phyloP scores from a whole-genome alignment of 352 stramenopile species.

The Thraustochytrium sp. region DNA sequence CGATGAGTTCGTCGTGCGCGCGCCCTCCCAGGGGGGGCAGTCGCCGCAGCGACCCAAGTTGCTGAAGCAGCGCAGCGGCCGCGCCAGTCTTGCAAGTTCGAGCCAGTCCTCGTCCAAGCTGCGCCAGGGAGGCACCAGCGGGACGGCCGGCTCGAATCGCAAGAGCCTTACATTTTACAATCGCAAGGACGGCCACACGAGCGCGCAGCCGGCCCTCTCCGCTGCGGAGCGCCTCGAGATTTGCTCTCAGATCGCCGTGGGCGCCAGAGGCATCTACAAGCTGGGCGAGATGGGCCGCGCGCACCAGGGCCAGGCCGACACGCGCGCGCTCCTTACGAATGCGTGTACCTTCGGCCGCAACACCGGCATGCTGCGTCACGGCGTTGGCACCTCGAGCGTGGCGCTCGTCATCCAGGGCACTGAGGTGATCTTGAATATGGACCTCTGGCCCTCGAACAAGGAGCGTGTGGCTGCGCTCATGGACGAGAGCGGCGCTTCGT shows the following conservation, averaged over 20 bases:
- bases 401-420: slow-evolving; percentile 32
- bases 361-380: background rate
- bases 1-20: background rate
- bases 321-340: background rate
- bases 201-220: background rate
- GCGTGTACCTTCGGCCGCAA: background rate
- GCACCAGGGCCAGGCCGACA: background rate
- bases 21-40: too few species aligned
- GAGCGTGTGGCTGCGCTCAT: background rate
- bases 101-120: too few species aligned
- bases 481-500: background rate
- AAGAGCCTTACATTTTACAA: slow-evolving; percentile 28
- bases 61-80: too few species aligned
- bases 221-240: background rate
- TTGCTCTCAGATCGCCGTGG: background rate
- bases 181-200: background rate
- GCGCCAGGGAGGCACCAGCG: too few species aligned
- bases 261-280: background rate
- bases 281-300: background rate
- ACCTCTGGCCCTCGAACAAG: background rate
- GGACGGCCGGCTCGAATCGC: background rate
- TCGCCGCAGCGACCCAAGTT: too few species aligned
- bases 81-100: too few species aligned
- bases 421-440: background rate
- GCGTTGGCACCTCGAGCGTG: background rate